Conservation (phyloP, 345 rosid species). For the Alliaria petiolata region DNA sequence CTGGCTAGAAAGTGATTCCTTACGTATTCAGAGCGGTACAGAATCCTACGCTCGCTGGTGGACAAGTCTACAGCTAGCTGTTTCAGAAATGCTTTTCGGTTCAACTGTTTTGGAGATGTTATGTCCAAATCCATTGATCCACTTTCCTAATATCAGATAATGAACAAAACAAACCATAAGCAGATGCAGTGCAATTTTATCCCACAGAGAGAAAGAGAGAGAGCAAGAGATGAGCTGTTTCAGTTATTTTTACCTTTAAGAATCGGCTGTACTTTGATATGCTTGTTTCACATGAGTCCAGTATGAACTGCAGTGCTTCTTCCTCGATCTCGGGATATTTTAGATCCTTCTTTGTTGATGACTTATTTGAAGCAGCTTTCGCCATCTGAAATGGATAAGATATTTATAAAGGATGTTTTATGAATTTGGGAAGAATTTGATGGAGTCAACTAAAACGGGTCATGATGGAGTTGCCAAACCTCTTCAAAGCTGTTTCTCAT, state of each 20-base stretch:
- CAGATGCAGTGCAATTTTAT: conserved; percentile 14
- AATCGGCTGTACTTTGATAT: conserved; percentile 81
- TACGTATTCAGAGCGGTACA: conserved; percentile 87
- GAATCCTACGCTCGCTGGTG: conserved; percentile 78
- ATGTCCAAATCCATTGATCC: conserved; percentile 94
- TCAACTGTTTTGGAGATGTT: conserved; percentile 90
- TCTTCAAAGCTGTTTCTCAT: conserved; percentile 75
- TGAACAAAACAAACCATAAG: conserved; percentile 46
- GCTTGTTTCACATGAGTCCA: conserved; percentile 80
- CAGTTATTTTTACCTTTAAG: conserved; percentile 53
- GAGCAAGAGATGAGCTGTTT: background rate
- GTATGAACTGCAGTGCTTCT: conserved; percentile 63
- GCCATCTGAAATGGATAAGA: conserved; percentile 60
- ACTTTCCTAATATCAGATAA: conserved; percentile 52
- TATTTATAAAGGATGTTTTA: conserved; percentile 16
- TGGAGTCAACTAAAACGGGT: background rate
- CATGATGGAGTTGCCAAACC: conserved; percentile 41
- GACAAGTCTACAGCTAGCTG: conserved; percentile 94
- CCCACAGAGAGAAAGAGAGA: background rate
- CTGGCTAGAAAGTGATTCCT: conserved; percentile 26
- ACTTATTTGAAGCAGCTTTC: conserved; percentile 81
- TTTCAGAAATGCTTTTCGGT: conserved; percentile 77
- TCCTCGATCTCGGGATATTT: conserved; percentile 76
- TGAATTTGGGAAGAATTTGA: background rate
- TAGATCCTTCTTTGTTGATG: conserved; percentile 49